Evolutionary conservation across 208 protist genomes (phyloP).

Genomic region (Wallacemonas sp.): DNA sequence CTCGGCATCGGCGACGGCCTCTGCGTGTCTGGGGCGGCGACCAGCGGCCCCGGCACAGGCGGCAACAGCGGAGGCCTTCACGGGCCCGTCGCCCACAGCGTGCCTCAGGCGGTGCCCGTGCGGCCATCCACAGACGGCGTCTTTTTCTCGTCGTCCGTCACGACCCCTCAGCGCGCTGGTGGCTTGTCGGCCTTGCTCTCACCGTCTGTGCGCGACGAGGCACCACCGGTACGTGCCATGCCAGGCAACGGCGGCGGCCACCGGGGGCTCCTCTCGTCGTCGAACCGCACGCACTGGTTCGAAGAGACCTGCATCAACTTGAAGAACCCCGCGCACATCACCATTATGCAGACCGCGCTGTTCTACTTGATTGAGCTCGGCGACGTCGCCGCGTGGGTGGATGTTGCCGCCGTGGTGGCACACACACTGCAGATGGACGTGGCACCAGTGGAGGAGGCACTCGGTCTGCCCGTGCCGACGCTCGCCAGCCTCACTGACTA

Average conservation of each 20-base stretch:
- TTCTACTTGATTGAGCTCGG: constrained; percentile 26
- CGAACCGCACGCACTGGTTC: background rate
- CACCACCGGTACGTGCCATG: no score
- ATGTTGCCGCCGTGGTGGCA: constrained; percentile 18
- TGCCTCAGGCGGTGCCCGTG: background rate
- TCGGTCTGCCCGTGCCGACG: background rate
- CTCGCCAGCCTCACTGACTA: constrained; percentile 12
- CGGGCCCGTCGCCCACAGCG: background rate
- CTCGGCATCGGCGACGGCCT: background rate
- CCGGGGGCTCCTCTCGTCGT: background rate
- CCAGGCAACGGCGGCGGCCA: background rate
- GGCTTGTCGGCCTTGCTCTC: background rate
- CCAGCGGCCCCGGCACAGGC: background rate
- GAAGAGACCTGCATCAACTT: constrained; percentile 16
- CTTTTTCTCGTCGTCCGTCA: constrained; percentile 6
- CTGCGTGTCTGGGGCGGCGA: background rate
- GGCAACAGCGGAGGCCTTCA: background rate
- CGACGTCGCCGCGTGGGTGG: constrained; percentile 20
- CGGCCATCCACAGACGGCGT: background rate
- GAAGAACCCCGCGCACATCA: constrained; percentile 16
- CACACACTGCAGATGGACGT: constrained; percentile 18
- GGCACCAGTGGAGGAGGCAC: constrained; percentile 8
- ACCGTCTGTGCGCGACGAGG: no score
- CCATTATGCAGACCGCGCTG: constrained; percentile 20
- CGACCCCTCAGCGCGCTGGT: background rate